Evolutionary conservation across 768 basidiomycete genomes (phyloP).

Genomic region (Lactifluus echinatus): DNA sequence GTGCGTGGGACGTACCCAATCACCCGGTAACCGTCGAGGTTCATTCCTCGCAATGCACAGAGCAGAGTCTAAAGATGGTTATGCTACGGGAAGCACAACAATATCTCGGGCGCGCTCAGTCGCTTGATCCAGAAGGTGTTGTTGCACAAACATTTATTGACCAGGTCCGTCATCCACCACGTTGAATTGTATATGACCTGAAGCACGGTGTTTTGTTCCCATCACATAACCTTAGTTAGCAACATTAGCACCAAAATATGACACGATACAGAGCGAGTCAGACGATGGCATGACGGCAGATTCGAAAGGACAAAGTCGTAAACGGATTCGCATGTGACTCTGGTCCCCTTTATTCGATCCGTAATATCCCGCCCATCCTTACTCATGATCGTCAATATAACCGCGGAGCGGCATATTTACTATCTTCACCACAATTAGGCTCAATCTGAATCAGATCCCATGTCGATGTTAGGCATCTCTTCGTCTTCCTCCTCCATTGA

Average conservation of each 20-base stretch:
- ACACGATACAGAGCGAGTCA: conserved; percentile 24
- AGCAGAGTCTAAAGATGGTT: conserved; percentile 24
- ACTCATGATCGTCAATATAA: neutral
- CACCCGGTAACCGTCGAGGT: neutral
- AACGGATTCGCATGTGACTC: conserved; percentile 29
- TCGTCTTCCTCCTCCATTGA: conserved; percentile 49
- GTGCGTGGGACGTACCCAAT: conserved; percentile 2
- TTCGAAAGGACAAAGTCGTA: conserved; percentile 25
- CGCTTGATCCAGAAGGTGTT: conserved; percentile 48
- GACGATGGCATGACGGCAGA: conserved; percentile 33
- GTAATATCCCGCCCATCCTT: neutral
- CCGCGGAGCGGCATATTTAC: neutral
- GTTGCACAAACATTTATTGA: conserved; percentile 45
- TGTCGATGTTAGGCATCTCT: conserved; percentile 66
- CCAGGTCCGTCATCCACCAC: conserved; percentile 34
- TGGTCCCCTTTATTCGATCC: neutral
- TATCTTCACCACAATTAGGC: conserved; percentile 23
- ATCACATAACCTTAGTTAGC: conserved; percentile 8
- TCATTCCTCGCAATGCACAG: neutral
- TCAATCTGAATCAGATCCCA: conserved; percentile 72
- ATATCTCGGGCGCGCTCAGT: conserved; percentile 55
- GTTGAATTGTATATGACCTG: neutral
- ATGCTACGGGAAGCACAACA: conserved; percentile 48
- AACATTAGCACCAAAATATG: conserved; percentile 14
- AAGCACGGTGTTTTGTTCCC: neutral